Base-by-base conservation (phyloP, 2,329 filamentous ascomycete species). In the Botrytis medusae region DNA sequence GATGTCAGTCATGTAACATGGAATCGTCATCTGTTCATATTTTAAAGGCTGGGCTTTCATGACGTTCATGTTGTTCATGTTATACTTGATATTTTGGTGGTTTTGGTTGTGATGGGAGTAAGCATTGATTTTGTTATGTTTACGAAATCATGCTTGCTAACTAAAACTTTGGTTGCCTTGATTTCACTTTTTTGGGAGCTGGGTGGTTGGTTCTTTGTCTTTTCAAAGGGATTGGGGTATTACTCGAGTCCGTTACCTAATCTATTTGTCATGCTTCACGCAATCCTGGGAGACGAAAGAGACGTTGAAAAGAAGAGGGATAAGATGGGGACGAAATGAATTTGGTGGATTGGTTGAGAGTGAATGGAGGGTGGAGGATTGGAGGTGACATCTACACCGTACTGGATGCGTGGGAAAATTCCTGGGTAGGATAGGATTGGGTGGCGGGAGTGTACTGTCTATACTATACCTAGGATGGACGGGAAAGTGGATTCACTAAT, bases 21-120 rank as follows among this genome's bases (percentile, higher is more conserved):
- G 40, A 32, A 70, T 48, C 37, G 25, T 61, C 57, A 16, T 29
- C 25, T 67, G 51, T 67, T 54, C 44, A 67, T 67, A 48, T 69
- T 69, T 34, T n/a, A 60, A 69, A 44, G 48, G 48, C 42, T 51
- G 32, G 64, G 16, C 68, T 70, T 70, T 57, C 54, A 69, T 60
- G 54, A 70, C 68, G 42, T 61, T 32, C 57, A 62, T 62, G 61
- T 70, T 61, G 42, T 61, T 29, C 57, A 70, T 62, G 61, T 70
- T 61, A 46, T 62, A 70, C 20, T 69, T 69, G 67, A 57, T 44
- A 1, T 69, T 61, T 40, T 62, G 68, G 42, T 62, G 37, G 32
- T 61, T 70, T 70, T 44, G 54, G 57, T 70, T 48, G 57, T 60
- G 61, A 70, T 29, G 57, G 29, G 46, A 67, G 32, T 29, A 46